Evolutionary conservation across 148 eudicot species (phyloP), one percentile per base, ranked within the genome.

Genomic region (Nepenthes mirabilis): DNA sequence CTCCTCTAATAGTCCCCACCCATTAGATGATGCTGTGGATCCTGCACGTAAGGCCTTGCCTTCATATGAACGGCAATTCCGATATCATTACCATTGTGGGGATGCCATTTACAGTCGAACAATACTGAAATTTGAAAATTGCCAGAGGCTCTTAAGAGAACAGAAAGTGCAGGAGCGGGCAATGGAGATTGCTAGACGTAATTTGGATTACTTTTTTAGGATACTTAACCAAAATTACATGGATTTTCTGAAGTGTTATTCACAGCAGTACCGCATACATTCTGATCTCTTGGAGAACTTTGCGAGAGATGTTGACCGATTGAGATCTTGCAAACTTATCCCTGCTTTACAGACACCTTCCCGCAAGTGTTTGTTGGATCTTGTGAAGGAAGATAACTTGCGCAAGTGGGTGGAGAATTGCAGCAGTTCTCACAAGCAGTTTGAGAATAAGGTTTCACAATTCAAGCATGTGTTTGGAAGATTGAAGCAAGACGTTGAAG

Each of bases 11-110:
- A 73, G 82, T 55, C 81, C 87, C 5, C 97, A 89, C 57, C 97
- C 95, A 3, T 67, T 94, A 59, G 99, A 93, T 75, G 84, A 81
- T 70, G 89, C 95, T 55, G 59, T 77, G 10, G 99, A 94, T 62
- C 99, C 99, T 59, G 99, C 99, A 2, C 64, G 89, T 6, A 89
- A 89, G 74, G 99, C 97, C 23, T 79, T 94, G 40, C 91, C 97
- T 63, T 89, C 99, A 14, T 94, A 94, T 63, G 99, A 94, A 72
- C 75, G 87, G 57, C 86, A 86, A 50, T 94, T 94, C 63, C 77
- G 99, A 64, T 83, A 84, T 59, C 99, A 89, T 78, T 94, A 82
- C 76, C 86, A 89, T 47, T 65, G 73, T 59, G 99, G 99, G 34
- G 59, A 86, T 63, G 95, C 77, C 2, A 81, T 94, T 68, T 84